A percentile compares a stretch with the other conserved stretches of the same genome.
Conservation (phyloP, 805 yeast genomes). For the Kodamaea hsintzibuensis region DNA sequence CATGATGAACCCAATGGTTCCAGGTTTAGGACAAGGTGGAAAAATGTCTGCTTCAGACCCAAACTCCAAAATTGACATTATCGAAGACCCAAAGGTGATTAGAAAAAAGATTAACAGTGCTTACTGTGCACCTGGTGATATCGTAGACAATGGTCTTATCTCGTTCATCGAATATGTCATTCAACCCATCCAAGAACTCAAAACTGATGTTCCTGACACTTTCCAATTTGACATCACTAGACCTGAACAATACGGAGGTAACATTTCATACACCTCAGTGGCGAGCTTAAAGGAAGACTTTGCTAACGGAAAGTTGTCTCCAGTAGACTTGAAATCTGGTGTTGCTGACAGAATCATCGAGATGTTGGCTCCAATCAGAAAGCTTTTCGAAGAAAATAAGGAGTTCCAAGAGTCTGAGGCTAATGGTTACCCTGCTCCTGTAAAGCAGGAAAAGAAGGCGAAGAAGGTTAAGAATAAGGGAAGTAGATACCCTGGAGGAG, state of each 20-base stretch:
- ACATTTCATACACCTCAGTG: constrained; percentile 67
- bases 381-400: constrained; percentile 55
- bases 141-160: constrained; percentile 87
- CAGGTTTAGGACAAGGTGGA: constrained; percentile 95
- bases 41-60: constrained; percentile 99
- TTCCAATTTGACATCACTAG: constrained; percentile 77
- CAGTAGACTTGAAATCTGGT: constrained; percentile 93
- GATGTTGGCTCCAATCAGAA: constrained; percentile 81
- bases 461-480: constrained; percentile 87
- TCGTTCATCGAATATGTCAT: constrained; percentile 84
- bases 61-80: constrained; percentile 90
- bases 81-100: constrained; percentile 86
- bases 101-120: constrained; percentile 91
- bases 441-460: constrained; percentile 63
- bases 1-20: constrained; percentile 98
- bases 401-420: constrained; percentile 76
- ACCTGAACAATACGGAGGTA: constrained; percentile 97
- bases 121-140: constrained; percentile 89
- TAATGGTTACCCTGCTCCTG: constrained; percentile 83
- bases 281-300: constrained; percentile 72
- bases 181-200: constrained; percentile 82
- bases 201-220: constrained; percentile 50
- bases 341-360: constrained; percentile 81
- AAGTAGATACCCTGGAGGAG: constrained; percentile 78
- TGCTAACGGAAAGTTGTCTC: constrained; percentile 73